phyloP scores from a whole-genome alignment of 345 rosid genomes.

The Noccaea bulbosa region DNA sequence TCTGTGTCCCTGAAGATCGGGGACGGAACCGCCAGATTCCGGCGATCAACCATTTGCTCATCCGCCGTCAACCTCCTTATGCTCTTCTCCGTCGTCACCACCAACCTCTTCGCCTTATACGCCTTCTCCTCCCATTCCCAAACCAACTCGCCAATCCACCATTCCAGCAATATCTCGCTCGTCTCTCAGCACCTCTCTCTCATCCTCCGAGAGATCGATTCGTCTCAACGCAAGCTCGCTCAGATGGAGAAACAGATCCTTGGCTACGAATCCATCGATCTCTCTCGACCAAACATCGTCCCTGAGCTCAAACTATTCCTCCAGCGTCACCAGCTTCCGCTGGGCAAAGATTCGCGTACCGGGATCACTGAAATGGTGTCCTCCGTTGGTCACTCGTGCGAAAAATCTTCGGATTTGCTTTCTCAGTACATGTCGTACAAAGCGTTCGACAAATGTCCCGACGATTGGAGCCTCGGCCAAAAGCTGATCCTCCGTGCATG shows the following conservation, averaged over 20 bases:
- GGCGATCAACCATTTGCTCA: constrained; percentile 69
- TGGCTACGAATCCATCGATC: constrained; percentile 79
- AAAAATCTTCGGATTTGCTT: constrained; percentile 80
- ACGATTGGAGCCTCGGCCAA: constrained; percentile 82
- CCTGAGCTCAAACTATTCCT: constrained; percentile 82
- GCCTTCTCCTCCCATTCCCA: constrained; percentile 74
- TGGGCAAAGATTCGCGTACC: constrained; percentile 78
- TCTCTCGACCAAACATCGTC: constrained; percentile 83
- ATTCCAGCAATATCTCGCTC: constrained; percentile 67
- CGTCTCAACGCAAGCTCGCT: constrained; percentile 85
- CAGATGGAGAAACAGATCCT: constrained; percentile 86
- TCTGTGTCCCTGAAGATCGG: constrained; percentile 88
- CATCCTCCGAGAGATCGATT: constrained; percentile 79
- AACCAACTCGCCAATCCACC: constrained; percentile 27
- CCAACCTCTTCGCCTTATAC: constrained; percentile 90
- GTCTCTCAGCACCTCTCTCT: constrained; percentile 86
- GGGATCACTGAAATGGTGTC: constrained; percentile 96
- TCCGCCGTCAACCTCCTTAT: constrained; percentile 85
- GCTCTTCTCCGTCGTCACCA: constrained; percentile 87
- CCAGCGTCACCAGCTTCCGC: constrained; percentile 75
- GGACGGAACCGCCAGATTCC: constrained; percentile 96
- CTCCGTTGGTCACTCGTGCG: constrained; percentile 92
- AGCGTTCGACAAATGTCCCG: constrained; percentile 68
- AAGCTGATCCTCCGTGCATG: constrained; percentile 71
- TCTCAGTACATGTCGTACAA: constrained; percentile 85